These are phyloP conservation scores for Gossypium gossypioides DNA, from an alignment of 441 rosid species.

Conservation along the genomic window DNA sequence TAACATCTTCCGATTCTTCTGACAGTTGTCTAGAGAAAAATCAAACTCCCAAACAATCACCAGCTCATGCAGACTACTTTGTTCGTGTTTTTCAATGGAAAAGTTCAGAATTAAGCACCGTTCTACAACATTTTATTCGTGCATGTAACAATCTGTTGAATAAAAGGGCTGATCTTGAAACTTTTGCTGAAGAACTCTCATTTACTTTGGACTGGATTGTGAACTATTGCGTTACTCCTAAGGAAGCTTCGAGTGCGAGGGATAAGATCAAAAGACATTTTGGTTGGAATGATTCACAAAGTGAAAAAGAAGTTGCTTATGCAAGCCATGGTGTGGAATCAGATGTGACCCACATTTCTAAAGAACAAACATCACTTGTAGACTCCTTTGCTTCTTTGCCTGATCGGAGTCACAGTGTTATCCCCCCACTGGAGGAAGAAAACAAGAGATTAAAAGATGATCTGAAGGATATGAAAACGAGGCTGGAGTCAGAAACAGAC, in stretches of 20 bases:
- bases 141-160: conserved; percentile 30
- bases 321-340: conserved; percentile 12
- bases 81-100: conserved; percentile 38
- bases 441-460: conserved; percentile 31
- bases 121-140: conserved; percentile 27
- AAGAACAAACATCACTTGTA: conserved; percentile 16
- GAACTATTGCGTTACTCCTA: conserved; percentile 23
- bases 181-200: conserved; percentile 29
- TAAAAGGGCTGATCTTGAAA: conserved; percentile 22
- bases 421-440: conserved; percentile 28
- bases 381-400: conserved; percentile 10
- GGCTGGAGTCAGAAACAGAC: conserved; percentile 26
- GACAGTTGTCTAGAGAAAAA: conserved; percentile 10
- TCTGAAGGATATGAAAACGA: conserved; percentile 29
- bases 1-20: conserved; percentile 6
- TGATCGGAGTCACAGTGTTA: not conserved
- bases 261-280: conserved; percentile 50
- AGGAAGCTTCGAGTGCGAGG: conserved; percentile 40
- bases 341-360: not conserved
- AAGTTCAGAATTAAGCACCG: conserved; percentile 27
- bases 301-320: conserved; percentile 22
- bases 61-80: conserved; percentile 20
- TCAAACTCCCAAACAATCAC: conserved; percentile 9
- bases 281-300: conserved; percentile 24
- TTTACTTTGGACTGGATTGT: conserved; percentile 36